Conservation (phyloP, 2,329 filamentous ascomycete genomes). For the Venturia asperata region DNA sequence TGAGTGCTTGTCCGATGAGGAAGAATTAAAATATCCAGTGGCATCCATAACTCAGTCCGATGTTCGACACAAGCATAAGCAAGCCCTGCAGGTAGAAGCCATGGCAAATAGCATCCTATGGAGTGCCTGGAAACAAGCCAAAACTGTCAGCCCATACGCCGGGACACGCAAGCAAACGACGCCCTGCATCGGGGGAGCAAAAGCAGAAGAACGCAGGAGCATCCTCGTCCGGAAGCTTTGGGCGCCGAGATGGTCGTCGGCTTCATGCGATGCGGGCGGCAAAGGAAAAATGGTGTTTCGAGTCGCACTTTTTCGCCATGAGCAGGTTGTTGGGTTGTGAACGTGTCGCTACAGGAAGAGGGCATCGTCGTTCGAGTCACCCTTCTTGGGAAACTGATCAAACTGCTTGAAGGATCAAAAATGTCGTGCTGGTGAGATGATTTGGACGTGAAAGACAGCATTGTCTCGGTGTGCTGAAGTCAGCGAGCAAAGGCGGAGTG, state of each 20-base stretch:
- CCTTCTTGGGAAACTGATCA: neutral
- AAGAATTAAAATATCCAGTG: conserved; percentile 1
- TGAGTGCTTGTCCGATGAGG: neutral
- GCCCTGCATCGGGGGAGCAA: neutral
- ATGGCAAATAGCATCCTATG: neutral
- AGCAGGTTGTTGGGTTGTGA: neutral
- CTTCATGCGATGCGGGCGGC: neutral
- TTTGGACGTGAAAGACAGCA: neutral
- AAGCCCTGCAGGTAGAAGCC: neutral
- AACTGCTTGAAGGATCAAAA: neutral
- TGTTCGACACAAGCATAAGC: conserved; percentile 4
- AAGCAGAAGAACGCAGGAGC: neutral
- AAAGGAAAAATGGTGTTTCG: neutral
- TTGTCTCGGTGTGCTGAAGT: neutral
- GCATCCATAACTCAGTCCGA: neutral
- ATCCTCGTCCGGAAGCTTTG: neutral
- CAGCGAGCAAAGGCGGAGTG: neutral
- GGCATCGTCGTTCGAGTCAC: neutral
- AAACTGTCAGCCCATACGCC: conserved; percentile 3
- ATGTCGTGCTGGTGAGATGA: neutral
- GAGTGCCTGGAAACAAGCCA: neutral
- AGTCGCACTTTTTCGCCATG: neutral
- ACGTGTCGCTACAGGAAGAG: neutral
- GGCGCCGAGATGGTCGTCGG: neutral
- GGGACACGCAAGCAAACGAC: conserved; percentile 8